Base-by-base conservation (phyloP, 2,329 filamentous ascomycete genomes). In the Monascus ruber region DNA sequence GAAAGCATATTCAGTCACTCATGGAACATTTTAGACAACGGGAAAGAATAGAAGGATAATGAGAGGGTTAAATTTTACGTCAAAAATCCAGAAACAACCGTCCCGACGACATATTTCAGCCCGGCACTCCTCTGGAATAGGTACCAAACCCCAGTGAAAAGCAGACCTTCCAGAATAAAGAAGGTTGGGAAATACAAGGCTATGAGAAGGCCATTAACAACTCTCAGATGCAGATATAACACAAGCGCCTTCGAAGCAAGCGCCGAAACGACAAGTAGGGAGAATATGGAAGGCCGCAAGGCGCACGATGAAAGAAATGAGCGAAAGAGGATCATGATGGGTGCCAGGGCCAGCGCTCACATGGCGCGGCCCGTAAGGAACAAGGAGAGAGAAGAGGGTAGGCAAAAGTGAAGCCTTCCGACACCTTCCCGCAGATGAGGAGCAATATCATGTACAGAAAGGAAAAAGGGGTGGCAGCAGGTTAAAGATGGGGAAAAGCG, bases 151-250 rank as follows among this genome's bases (percentile, higher is more conserved):
- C 40, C 34, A 10, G 48, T 33, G n/a, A 42, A 48, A n/a, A 55
- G 42, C 6, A 56, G 24, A 3, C 37, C 38, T 42, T 59, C 56
- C 8, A 50, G 42, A 3, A 57, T 41, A 39, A 58, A 58, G 29
- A 59, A 53, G 2, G 56, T 56, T 5, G 52, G 50, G n/a, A 58
- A 48, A 27, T 55, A 59, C 8, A 58, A 36, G 7, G 50, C 42
- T 28, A 59, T 49, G 26, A 38, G 40, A 10, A 41, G 24, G 5
- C 26, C 33, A 17, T 48, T 45, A 33, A 59, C 43, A 2, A 50
- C 52, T 27, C 41, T 34, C 5, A 35, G 45, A 48, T 59, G 54
- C 28, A 49, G 53, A 11, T 52, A 41, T 2, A 59, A 36, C 47
- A 57, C 51, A 6, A 56, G 42, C 6, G 45, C 37, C 40, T 59